Base-by-base conservation (phyloP, 108 stramenopile genomes). In the Asterionellopsis glacialis region DNA sequence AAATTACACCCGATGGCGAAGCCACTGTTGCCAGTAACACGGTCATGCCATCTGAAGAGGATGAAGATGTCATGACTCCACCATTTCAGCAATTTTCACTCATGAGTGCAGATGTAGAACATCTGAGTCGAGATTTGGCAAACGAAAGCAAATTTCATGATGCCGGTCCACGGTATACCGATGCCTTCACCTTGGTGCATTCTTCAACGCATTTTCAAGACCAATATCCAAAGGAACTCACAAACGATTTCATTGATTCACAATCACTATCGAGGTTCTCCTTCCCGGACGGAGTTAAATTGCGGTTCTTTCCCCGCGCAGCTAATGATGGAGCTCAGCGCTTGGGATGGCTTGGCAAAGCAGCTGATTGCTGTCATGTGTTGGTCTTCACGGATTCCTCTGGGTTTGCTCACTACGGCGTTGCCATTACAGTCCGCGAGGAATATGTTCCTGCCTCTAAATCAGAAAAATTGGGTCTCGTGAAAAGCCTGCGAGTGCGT, bases 251-350 rank as follows among this genome's bases (percentile, higher is more conserved):
- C 27, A 70, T 78, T 24, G 73, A 74, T 59, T 49, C 73, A 19
- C 63, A 68, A 45, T 72, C 77, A 12, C 69, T 78, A 18, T 73
- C 73, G 51, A 67, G 73, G 38, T 78, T 78, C 59, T 78, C 73
- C 41, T 78, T 78, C 27, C 72, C 77, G 3, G 70, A 78, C 41
- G 77, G 77, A 54, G 61, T 78, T 11, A 61, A 59, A 14, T 52
- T 78, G 45, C 63, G 77, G 13, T 58, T 74, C 1, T 41, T 78
- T 14, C 77, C 73, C 12, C 64, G 65, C 22, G 52, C 64, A 45
- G 77, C 73, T 39, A 42, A 45, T n/a, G 73, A 66, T 51, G 73
- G 77, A 23, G 77, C 77, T 14, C 74, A 50, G 50, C 57, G 69
- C 28, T 16, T 74, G 48, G 77, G 77, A 9, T 78, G 77, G 77